Conservation (phyloP, 805 yeast species). For the Zygosaccharomyces rouxii region DNA sequence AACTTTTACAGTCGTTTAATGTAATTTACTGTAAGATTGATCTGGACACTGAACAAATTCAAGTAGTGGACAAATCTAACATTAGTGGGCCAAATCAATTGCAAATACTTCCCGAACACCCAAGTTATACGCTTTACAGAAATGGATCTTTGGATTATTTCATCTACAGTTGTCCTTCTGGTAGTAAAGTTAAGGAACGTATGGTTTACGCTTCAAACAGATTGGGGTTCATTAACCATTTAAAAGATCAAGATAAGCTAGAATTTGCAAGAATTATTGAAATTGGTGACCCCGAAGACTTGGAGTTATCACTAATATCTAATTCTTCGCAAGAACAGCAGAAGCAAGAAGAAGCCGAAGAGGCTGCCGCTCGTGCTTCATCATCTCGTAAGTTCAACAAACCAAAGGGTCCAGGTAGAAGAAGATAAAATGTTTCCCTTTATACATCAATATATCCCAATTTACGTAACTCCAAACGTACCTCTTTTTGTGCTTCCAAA, state of each 20-base stretch:
- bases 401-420: conserved; percentile 70
- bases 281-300: conserved; percentile 68
- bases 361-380: conserved; percentile 12
- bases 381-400: conserved; percentile 42
- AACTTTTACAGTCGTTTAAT: conserved; percentile 37
- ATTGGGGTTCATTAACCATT: conserved; percentile 50
- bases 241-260: conserved; percentile 39
- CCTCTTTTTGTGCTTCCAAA: conserved; percentile 13
- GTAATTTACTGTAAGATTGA: conserved; percentile 52
- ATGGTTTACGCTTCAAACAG: conserved; percentile 89
- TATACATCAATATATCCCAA: conserved; percentile 7
- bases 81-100: conserved; percentile 31
- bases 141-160: conserved; percentile 47
- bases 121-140: conserved; percentile 57
- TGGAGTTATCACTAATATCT: conserved; percentile 44
- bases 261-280: conserved; percentile 50
- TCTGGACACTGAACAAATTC: conserved; percentile 44
- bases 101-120: conserved; percentile 40
- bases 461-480: conserved; percentile 11
- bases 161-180: conserved; percentile 85
- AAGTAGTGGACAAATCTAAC: conserved; percentile 31
- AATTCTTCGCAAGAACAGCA: conserved; percentile 34
- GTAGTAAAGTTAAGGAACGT: conserved; percentile 82
- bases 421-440: conserved; percentile 19
- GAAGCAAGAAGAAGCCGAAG: conserved; percentile 22